These are phyloP conservation scores for Cyclostephanos tholiformis DNA, from an alignment of 108 stramenopile genomes.

Conservation along the genomic window DNA sequence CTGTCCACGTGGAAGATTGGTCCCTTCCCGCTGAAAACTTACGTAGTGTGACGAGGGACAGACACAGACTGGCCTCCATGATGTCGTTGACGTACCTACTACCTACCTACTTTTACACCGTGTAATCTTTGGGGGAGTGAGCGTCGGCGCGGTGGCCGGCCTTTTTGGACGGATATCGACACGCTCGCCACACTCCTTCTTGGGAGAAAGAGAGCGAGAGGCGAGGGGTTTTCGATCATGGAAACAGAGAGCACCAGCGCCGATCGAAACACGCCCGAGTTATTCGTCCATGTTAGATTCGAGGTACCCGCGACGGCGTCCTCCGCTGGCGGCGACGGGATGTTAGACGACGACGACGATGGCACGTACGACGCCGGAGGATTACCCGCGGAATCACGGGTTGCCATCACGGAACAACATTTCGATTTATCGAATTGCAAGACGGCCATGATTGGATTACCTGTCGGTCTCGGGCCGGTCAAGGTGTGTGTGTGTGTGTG, in stretches of 20 bases:
- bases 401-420: slow-evolving; percentile 20
- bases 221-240: background rate
- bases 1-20: too few species aligned
- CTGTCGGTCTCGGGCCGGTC: slow-evolving; percentile 29
- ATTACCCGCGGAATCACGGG: background rate
- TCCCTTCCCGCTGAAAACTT: too few species aligned
- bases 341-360: background rate
- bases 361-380: background rate
- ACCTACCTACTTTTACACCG: too few species aligned
- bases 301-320: background rate
- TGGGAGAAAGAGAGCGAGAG: background rate
- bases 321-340: background rate
- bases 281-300: slow-evolving; percentile 9
- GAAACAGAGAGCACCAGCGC: slow-evolving; percentile 10
- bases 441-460: slow-evolving; percentile 40
- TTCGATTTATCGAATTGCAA: slow-evolving; percentile 30
- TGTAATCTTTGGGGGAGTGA: too few species aligned
- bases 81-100: too few species aligned
- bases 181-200: too few species aligned
- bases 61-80: too few species aligned
- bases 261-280: background rate
- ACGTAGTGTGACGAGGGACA: too few species aligned
- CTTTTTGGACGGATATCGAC: too few species aligned
- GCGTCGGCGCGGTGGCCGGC: too few species aligned
- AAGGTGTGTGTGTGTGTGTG: slow-evolving; percentile 14